phyloP scores from a whole-genome alignment of 75 land plant genomes.

The Adiantum capillusveneris region DNA sequence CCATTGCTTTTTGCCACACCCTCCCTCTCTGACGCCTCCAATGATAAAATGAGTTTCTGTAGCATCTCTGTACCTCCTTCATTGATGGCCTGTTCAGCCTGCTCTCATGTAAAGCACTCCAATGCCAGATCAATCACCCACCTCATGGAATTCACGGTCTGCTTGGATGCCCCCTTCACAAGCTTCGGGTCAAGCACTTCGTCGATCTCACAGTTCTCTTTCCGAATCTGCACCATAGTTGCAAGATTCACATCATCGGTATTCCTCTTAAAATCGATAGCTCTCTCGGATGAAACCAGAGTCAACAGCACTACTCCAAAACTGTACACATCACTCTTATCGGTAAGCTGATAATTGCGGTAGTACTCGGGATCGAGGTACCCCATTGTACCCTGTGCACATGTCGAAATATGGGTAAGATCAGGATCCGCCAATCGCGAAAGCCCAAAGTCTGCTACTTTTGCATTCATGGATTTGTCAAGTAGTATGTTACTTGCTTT shows the following conservation, averaged over 20 bases:
- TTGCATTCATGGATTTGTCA: constrained; percentile 17
- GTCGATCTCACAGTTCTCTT: background rate
- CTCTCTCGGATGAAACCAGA: constrained; percentile 47
- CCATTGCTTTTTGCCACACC: too few relatives aligned
- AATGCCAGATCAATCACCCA: too few relatives aligned
- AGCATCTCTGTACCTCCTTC: too few relatives aligned
- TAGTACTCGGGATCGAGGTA: constrained; percentile 68
- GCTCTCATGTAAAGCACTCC: too few relatives aligned
- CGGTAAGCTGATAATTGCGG: constrained; percentile 53
- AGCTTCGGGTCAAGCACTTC: background rate
- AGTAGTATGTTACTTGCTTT: constrained; percentile 36
- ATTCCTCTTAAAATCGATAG: constrained; percentile 40
- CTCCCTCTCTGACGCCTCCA: too few relatives aligned
- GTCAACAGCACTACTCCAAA: constrained; percentile 67
- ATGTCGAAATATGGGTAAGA: constrained; percentile 39
- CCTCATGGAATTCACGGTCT: too few relatives aligned
- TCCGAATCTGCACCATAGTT: constrained; percentile 17
- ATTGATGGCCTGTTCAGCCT: too few relatives aligned
- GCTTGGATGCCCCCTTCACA: too few relatives aligned
- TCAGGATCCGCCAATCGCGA: constrained; percentile 31
- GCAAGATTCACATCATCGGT: constrained; percentile 50
- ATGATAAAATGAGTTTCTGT: too few relatives aligned
- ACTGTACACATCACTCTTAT: constrained; percentile 75
- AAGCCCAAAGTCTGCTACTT: constrained; percentile 39
- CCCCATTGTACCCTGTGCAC: constrained; percentile 55